These are phyloP conservation scores for Thalassiosira exigua DNA, from an alignment of 352 stramenopile genomes.

Conservation along the genomic window DNA sequence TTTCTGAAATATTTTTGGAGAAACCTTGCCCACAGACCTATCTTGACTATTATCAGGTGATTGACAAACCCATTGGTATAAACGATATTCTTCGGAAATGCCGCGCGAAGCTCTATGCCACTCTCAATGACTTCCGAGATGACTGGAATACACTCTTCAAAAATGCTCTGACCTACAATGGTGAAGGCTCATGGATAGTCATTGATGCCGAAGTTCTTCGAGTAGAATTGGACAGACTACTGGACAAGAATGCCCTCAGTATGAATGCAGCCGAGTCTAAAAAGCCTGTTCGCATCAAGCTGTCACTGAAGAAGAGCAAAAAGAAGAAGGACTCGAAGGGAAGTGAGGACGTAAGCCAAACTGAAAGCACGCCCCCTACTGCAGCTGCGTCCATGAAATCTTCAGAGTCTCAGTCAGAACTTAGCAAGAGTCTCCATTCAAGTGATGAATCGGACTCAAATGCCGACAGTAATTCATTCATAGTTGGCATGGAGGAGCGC, in stretches of 20 bases:
- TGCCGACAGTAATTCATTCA: slow-evolving; percentile 12
- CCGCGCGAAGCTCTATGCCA: slow-evolving; percentile 71
- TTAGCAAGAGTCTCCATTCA: slow-evolving; percentile 25
- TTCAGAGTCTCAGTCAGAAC: background rate
- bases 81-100: slow-evolving; percentile 85
- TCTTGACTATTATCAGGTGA: slow-evolving; percentile 83
- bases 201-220: slow-evolving; percentile 71
- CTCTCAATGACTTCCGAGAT: slow-evolving; percentile 70
- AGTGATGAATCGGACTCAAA: slow-evolving; percentile 22
- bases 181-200: slow-evolving; percentile 81
- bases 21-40: slow-evolving; percentile 81
- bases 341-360: slow-evolving; percentile 1
- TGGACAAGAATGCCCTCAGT: slow-evolving; percentile 77
- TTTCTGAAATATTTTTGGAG: slow-evolving; percentile 84
- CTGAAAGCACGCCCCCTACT: slow-evolving; percentile 3
- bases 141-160: slow-evolving; percentile 84
- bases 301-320: slow-evolving; percentile 72
- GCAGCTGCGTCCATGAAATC: background rate
- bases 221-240: slow-evolving; percentile 73
- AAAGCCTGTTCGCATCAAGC: slow-evolving; percentile 77
- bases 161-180: slow-evolving; percentile 85
- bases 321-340: slow-evolving; percentile 32
- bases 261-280: slow-evolving; percentile 51
- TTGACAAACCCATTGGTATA: slow-evolving; percentile 84
- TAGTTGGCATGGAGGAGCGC: slow-evolving; percentile 38